Evolutionary conservation across 345 rosid genomes (phyloP), one percentile per base, ranked within the genome.

Genomic region (Cardiospermum halicacabum): DNA sequence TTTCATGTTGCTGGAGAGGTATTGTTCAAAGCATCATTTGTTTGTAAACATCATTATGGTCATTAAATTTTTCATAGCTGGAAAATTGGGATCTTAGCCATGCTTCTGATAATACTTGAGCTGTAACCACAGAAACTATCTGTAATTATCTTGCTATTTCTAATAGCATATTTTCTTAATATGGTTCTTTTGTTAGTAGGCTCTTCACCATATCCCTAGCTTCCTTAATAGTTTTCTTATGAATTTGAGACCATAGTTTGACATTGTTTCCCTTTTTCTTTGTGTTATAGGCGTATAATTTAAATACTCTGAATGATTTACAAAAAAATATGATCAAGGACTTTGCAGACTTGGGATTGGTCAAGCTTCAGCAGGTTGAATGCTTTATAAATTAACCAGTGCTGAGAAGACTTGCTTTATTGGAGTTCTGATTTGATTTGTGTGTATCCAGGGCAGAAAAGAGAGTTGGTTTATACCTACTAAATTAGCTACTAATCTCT

Each of bases 381-480:
- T 47, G 50, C 55, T 36, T 24, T 43, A 30, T 43, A n/a, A 53
- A 48, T 5, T 1, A 45, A n/a, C n/a, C n/a, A n/a, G n/a, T 28
- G 49, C 28, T 43, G 3, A 45, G 37, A 34, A 53, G 0, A 26
- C 22, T 37, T 53, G 27, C 63, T 70, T 37, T 27, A 9, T 51
- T 30, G 30, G 22, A 34, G 24, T 53, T 66, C 61, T 65, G 18
- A 58, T 42, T 43, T 51, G 21, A 31, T 21, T 31, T 49, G 13
- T 64, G 31, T 57, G 40, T 63, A 28, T 69, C 56, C 83, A 90
- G 98, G 98, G 96, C 65, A 85, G 91, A 81, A 94, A 85, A 65
- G 97, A 91, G 53, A 84, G 88, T 77, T 94, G 97, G 99, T 88
- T 91, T 80, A 87, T 90, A 74, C 98, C 98, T 28, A 93, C 97